These are phyloP conservation scores for Yamadazyma buinensis DNA, from an alignment of 1,139 yeast species.

Conservation along the genomic window DNA sequence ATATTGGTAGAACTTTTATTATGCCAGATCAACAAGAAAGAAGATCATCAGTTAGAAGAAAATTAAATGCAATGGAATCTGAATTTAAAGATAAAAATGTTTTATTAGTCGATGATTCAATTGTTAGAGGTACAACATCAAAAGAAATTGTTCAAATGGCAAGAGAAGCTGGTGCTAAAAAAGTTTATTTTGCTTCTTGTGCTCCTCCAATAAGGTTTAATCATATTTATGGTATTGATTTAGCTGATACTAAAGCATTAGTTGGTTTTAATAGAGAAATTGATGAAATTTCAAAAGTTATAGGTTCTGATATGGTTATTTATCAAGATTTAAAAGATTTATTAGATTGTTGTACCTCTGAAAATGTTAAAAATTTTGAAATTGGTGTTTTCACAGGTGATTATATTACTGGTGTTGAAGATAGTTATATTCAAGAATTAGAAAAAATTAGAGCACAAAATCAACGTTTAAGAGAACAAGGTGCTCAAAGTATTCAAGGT, in stretches of 20 bases:
- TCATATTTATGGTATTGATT: constrained; percentile 95
- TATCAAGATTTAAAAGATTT: constrained; percentile 85
- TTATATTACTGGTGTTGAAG: constrained; percentile 89
- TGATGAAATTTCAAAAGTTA: constrained; percentile 67
- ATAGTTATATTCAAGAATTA: constrained; percentile 73
- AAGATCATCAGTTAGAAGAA: constrained; percentile 88
- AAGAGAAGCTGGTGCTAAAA: constrained; percentile 92
- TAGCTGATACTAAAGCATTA: constrained; percentile 91
- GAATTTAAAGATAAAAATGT: constrained; percentile 87
- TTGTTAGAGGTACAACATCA: constrained; percentile 96
- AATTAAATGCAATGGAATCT: constrained; percentile 91
- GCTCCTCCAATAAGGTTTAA: constrained; percentile 96
- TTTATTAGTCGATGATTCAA: constrained; percentile 93
- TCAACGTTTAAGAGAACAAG: constrained; percentile 53
- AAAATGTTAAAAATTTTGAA: constrained; percentile 61
- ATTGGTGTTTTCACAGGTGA: constrained; percentile 97
- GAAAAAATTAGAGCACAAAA: constrained; percentile 82
- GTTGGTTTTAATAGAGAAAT: constrained; percentile 82
- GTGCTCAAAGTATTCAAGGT: too few species aligned
- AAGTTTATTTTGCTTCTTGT: constrained; percentile 92
- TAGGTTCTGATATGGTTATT: constrained; percentile 89
- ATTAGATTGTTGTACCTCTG: constrained; percentile 69
- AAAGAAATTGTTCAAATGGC: constrained; percentile 97
- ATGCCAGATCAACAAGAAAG: constrained; percentile 98
- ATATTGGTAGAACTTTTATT: constrained; percentile 95